Base-by-base conservation (phyloP, 768 basidiomycete genomes). In the Russula earlei region DNA sequence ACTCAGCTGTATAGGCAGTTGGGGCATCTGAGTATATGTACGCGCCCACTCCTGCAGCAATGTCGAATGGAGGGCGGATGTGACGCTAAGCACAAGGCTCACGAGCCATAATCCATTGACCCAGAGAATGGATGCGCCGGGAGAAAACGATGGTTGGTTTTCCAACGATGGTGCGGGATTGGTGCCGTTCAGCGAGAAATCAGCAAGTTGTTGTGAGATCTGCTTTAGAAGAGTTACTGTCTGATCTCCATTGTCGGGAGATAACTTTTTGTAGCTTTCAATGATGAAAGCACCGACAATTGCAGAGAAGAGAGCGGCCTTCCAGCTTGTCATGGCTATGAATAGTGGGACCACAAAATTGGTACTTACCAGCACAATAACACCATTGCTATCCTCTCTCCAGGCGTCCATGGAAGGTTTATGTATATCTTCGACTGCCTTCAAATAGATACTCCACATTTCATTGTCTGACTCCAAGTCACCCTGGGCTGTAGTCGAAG, bases 41-140 rank as follows among this genome's bases (percentile, higher is more conserved):
- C 57, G 52, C 2, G 57, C 46, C 57, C 57, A 58, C 15, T 54
- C 46, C 33, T 58, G 57, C 6, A 54, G 43, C 38, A 58, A 48
- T 37, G 58, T 44, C 24, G 58, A 49, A 10, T 27, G 22, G 14
- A 59, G 37, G 3, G 58, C 58, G n/a, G 54, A 59, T 49, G 49
- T 10, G 22, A 59, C 36, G 27, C 54, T 56, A 34, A 59, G 43
- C n/a, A 51, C 15, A 10, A 59, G 55, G 48, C 58, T 59, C 37
- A 56, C 27, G 10, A 46, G 25, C 58, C 58, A 59, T 25, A 59
- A 45, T 27, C 37, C 37, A 44, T 56, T 59, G 43, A 56, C 55
- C 29, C 53, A 55, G 8, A 59, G 19, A 3, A 49, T 42, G n/a
- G 42, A 19, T 29, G 20, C 29, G 12, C 42, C n/a, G 10, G 36